A percentile compares a stretch with the other conserved stretches of the same genome.
phyloP scores from a whole-genome alignment of 2,329 filamentous ascomycete species.

The Teratosphaeria zuluensis region DNA sequence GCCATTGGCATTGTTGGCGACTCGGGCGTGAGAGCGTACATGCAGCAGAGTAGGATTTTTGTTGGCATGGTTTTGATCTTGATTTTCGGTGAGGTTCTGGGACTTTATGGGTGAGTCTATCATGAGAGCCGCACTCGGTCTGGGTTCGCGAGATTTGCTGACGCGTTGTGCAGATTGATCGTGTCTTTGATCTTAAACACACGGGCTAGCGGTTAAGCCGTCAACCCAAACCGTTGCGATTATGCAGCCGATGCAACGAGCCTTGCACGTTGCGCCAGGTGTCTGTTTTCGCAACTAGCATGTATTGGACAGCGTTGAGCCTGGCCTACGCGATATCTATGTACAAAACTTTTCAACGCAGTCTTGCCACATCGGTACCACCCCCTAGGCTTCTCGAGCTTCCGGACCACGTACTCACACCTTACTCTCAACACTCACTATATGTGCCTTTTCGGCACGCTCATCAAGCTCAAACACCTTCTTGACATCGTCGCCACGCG shows the following conservation, averaged over 20 bases:
- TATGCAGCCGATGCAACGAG: too few relatives aligned
- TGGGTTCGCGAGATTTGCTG: background rate
- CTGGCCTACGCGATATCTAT: background rate
- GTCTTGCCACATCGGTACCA: background rate
- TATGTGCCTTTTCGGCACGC: background rate
- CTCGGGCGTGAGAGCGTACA: slow-evolving; percentile 78
- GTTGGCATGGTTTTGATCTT: slow-evolving; percentile 98
- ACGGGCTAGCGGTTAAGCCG: slow-evolving; percentile 17
- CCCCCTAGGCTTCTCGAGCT: background rate
- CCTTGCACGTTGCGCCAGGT: too few relatives aligned
- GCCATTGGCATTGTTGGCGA: slow-evolving; percentile 94
- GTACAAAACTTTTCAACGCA: background rate
- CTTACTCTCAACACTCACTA: background rate
- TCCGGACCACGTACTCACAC: background rate
- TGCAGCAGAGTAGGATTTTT: slow-evolving; percentile 92
- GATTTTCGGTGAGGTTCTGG: slow-evolving; percentile 96
- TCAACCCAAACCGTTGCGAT: background rate
- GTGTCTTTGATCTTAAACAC: slow-evolving; percentile 91
- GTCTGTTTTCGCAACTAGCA: background rate
- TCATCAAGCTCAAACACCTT: background rate
- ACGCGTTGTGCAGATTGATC: slow-evolving; percentile 56
- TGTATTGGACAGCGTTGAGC: background rate
- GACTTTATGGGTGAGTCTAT: slow-evolving; percentile 75
- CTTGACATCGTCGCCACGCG: too few relatives aligned
- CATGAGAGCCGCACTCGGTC: background rate